Evolutionary conservation across 345 rosid species (phyloP).

Genomic region (Lumnitzera littorea): DNA sequence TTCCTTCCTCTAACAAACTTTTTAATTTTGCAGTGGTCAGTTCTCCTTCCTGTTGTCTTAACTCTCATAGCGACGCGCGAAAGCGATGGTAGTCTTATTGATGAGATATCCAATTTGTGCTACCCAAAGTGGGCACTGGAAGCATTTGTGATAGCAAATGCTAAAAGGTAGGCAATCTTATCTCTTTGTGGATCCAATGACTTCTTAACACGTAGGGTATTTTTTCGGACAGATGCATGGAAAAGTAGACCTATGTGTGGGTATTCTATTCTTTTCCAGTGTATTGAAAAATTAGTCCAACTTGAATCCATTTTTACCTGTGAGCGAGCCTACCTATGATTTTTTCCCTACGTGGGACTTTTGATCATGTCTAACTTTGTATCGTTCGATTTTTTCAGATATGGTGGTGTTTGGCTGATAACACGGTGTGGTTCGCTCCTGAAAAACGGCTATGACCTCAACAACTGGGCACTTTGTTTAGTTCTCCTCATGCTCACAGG

Average conservation of each 20-base stretch:
- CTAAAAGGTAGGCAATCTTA: constrained; percentile 54
- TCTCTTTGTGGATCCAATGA: neutral
- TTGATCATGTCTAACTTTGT: too few species aligned
- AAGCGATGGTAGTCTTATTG: constrained; percentile 25
- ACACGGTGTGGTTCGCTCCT: constrained; percentile 81
- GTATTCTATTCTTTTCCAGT: too few species aligned
- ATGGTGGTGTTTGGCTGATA: constrained; percentile 93
- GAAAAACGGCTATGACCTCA: constrained; percentile 57
- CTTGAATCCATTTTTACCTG: too few species aligned
- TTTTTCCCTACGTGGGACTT: too few species aligned
- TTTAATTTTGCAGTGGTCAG: constrained; percentile 69
- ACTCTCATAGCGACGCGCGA: constrained; percentile 71
- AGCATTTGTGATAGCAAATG: constrained; percentile 92
- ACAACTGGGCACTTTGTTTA: constrained; percentile 53
- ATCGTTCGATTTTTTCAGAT: constrained; percentile 31
- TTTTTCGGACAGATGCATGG: too few species aligned
- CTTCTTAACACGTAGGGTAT: too few species aligned
- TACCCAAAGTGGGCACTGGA: constrained; percentile 92
- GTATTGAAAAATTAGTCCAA: too few species aligned
- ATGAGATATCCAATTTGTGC: constrained; percentile 41
- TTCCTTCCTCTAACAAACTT: constrained; percentile 2
- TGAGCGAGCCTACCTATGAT: too few species aligned
- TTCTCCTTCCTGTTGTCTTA: constrained; percentile 92
- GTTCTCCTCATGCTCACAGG: constrained; percentile 53
- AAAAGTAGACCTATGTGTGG: too few species aligned